Percentiles rank a stretch among this genome's conserved stretches.
These are phyloP conservation scores for Boletus subparvulus DNA, from an alignment of 768 basidiomycete genomes.

Conservation along the genomic window DNA sequence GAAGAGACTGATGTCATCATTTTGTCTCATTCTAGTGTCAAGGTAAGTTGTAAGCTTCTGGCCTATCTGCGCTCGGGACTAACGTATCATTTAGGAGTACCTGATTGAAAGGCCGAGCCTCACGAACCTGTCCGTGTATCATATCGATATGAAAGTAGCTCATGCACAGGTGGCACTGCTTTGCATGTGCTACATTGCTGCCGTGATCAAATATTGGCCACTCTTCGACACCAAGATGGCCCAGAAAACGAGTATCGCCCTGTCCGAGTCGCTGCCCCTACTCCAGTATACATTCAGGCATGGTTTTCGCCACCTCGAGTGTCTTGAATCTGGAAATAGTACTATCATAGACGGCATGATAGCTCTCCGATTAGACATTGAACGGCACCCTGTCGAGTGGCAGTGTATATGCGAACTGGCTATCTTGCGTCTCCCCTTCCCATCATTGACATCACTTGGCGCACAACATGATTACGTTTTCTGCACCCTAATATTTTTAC, in stretches of 20 bases:
- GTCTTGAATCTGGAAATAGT: neutral
- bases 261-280: neutral
- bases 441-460: neutral
- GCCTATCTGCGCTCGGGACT: neutral
- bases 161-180: neutral
- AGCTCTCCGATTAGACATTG: neutral
- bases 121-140: neutral
- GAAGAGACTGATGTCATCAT: neutral
- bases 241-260: neutral
- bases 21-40: conserved; percentile 19
- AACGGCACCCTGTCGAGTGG: neutral
- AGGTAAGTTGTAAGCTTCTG: neutral
- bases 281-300: neutral
- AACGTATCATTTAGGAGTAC: conserved; percentile 8
- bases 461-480: neutral
- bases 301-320: neutral
- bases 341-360: neutral
- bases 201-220: neutral
- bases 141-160: neutral
- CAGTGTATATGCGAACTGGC: neutral
- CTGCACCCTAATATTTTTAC: neutral
- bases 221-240: neutral
- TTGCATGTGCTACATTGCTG: neutral
- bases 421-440: neutral
- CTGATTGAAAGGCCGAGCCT: neutral